Base-by-base conservation (phyloP, 768 basidiomycete genomes). In the Tremella fuciformis region DNA sequence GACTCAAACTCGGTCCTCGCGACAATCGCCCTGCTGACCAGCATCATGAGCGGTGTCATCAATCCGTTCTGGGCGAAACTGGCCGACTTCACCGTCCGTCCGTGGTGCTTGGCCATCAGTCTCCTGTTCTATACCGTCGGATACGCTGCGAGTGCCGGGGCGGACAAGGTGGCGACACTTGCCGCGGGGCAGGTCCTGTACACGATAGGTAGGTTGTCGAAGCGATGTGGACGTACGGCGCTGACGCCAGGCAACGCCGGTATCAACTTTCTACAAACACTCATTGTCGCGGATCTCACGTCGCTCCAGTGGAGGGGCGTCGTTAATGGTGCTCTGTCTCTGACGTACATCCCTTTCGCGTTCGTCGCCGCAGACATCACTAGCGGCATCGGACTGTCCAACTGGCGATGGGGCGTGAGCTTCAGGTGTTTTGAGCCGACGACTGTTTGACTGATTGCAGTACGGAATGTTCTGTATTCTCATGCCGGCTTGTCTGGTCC, bases 241-340 rank as follows among this genome's bases (percentile, higher is more conserved):
- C 39, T 41, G 39, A 41, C 39, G 13, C 39, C 11, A 34, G 29
- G 29, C 13, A 60, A 55, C 26, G 40, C 59, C 16, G 59, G 59
- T 26, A 60, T 50, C 38, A 29, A 25, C 16, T 51, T 46, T 53
- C 9, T 26, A 19, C 49, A 49, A 22, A 37, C 38, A 22, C 26
- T 71, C 48, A n/a, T 72, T 25, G 48, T 70, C 19, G 73, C 61
- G 15, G 76, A 75, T 47, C 58, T 77, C 16, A 68, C 66, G 2
- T 66, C 71, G 9, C 62, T 76, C 11, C 65, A 74, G 55, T 77
- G 67, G 65, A 57, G 74, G 50, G 69, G 66, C 2, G 55, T 77
- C 38, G 65, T 60, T 4, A 58, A 60, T 42, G 72, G 66, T 9
- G 26, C 65, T 4, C 46, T 69, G 15, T 59, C 63, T 1, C 51